Evolutionary conservation across 2,329 filamentous ascomycete genomes (phyloP), one percentile per base, ranked within the genome.

Genomic region (Venturiaceae sp.): DNA sequence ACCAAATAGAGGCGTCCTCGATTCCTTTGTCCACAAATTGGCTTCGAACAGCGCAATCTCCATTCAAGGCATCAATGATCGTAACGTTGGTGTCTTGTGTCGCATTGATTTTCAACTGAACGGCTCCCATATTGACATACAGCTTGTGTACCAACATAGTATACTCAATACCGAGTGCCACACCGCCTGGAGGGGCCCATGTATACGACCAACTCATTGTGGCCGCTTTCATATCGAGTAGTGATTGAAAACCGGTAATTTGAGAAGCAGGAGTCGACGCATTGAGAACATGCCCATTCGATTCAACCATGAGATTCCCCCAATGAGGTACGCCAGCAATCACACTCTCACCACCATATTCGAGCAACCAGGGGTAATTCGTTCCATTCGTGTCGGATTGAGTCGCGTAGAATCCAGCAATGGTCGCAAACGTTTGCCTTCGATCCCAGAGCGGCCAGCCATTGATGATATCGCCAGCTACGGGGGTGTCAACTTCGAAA

Each of bases 281-380:
- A 71, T 86, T 80, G 33, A 90, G 73, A 53, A 81, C 77, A 8
- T 73, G 71, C 26, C 75, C 75, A 58, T 79, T 74, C 2, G 79
- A 79, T 56, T 83, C 77, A 19, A 87, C 74, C 36, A 84, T 68
- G 37, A 87, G 71, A 1, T 81, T 83, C 28, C 78, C 77, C 78
- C 84, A 87, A 66, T 89, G 86, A 6, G 87, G 87, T 16, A 90
- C 78, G 26, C 87, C 87, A 55, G 80, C 82, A 62, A 89, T 86
- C 55, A 87, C 84, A 63, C 82, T 86, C 65, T 90, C 86, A 59
- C 81, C 81, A 6, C 85, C 85, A 69, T 87, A 86, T 63, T 88
- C 82, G 58, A 81, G 77, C 46, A 90, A 68, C 85, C 86, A 88
- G 0, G 77, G 77, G 63, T 85, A 88, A 63, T 88, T 88, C 6